Evolutionary conservation across 306 rosid genomes (phyloP), one percentile per base, ranked within the genome.

Genomic region (Prunus mongolica): DNA sequence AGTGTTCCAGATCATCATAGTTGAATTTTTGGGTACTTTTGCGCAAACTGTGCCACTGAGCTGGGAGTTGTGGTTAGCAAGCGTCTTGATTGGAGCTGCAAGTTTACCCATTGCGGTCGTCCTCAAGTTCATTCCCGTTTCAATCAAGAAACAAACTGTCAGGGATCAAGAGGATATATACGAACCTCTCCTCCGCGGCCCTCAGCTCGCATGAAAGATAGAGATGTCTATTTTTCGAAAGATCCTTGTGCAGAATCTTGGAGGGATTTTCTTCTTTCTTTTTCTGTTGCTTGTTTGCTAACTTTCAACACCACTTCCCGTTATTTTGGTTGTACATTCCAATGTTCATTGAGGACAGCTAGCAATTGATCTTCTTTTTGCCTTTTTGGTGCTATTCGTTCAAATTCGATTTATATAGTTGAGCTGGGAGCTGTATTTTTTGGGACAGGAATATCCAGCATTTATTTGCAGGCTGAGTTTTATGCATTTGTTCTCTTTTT

Each of bases 111-210:
- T 94, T 7, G 91, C 93, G 20, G 88, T 79, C 60, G 51, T 87
- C 20, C 18, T 90, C 6, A 94, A 94, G 71, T 90, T 82, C 87
- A 87, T 94, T 80, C 98, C 97, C 0, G 84, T 87, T 70, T 55
- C 83, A 30, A n/a, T 34, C 2, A 67, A 65, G 14, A 38, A 49
- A 45, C 73, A 71, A 46, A 12, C 49, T 6, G 14, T 68, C 24
- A 12, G 64, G 0, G 81, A 67, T 20, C 91, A 84, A 2, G 14
- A 3, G 49, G 87, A 87, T 73, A 90, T 91, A 34, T 85, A 89
- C 38, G 89, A 88, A 76, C 81, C 82, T n/a, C 93, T 94, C 15
- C 93, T 93, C 4, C 83, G 61, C 74, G 98, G 97, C 28, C 96
- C 97, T 16, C 96, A 90, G 16, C 65, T 75, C 49, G 98, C 88